Evolutionary conservation across 176 grass and related monocot genomes (phyloP).

Genomic region (Poa annua): DNA sequence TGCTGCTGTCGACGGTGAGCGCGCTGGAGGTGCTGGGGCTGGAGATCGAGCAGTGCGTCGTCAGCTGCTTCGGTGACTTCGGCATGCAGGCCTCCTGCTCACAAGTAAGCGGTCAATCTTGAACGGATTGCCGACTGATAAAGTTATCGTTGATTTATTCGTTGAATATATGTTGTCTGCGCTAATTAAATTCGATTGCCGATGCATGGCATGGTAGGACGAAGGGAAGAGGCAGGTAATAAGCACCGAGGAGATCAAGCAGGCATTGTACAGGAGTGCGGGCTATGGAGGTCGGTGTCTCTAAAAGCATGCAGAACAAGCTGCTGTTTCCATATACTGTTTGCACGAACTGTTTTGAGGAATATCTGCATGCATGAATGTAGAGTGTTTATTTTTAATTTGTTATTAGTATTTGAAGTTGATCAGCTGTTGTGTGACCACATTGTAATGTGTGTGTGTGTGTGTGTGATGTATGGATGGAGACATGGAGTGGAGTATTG

Average conservation of each 20-base stretch:
- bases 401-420: slow-evolving; percentile 30
- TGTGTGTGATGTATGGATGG: neutral
- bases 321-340: neutral
- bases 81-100: slow-evolving; percentile 76
- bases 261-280: slow-evolving; percentile 75
- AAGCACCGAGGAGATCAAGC: slow-evolving; percentile 82
- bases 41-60: slow-evolving; percentile 78
- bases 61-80: slow-evolving; percentile 86
- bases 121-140: neutral
- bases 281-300: slow-evolving; percentile 74
- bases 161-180: neutral
- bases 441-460: neutral
- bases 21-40: slow-evolving; percentile 63
- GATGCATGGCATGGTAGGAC: slow-evolving; percentile 46
- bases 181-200: neutral
- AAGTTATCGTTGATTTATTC: neutral
- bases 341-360: neutral
- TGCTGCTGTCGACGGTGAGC: slow-evolving; percentile 67
- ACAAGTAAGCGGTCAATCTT: slow-evolving; percentile 45
- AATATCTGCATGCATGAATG: slow-evolving; percentile 17
- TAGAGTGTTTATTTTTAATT: neutral
- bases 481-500: neutral
- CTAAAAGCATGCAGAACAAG: slow-evolving; percentile 27
- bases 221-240: slow-evolving; percentile 51
- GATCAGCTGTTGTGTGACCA: neutral